Conservation (phyloP, 345 rosid genomes). For the Populus ilicifolia region DNA sequence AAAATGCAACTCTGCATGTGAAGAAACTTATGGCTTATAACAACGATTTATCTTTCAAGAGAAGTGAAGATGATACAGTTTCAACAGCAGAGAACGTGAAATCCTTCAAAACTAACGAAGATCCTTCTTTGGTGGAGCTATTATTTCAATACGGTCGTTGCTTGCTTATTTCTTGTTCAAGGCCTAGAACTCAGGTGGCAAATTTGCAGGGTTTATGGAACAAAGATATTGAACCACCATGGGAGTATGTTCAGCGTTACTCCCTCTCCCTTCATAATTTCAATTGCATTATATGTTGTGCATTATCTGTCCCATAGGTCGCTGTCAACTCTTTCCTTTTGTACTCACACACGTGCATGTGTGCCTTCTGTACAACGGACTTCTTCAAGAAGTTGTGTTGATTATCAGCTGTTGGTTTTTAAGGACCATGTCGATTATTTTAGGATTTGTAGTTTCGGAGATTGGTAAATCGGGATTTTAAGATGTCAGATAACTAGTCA, state of each 20-base stretch:
- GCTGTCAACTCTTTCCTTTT: not conserved
- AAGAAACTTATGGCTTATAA: conserved; percentile 15
- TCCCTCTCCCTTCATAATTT: conserved; percentile 5
- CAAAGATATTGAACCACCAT: conserved; percentile 63
- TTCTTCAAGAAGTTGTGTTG: not conserved
- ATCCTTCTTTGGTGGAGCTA: conserved; percentile 80
- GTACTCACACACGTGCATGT: not conserved
- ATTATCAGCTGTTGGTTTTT: not conserved
- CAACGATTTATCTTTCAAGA: conserved; percentile 14
- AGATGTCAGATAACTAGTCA: too few relatives aligned
- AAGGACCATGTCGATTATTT: too few relatives aligned
- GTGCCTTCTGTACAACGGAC: not conserved
- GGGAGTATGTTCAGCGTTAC: conserved; percentile 65
- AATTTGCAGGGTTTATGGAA: conserved; percentile 97
- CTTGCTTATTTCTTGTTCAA: conserved; percentile 82
- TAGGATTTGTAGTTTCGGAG: too few relatives aligned
- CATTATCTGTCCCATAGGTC: not conserved
- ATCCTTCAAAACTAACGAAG: conserved; percentile 69
- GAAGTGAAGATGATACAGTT: conserved; percentile 21
- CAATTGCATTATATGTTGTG: conserved; percentile 3
- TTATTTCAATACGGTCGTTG: conserved; percentile 81
- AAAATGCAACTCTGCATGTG: conserved; percentile 3
- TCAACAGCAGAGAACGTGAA: conserved; percentile 71
- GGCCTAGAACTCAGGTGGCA: conserved; percentile 90
- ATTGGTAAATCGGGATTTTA: too few relatives aligned